Conservation (phyloP, 768 basidiomycete species). For the Piloderma croceum region DNA sequence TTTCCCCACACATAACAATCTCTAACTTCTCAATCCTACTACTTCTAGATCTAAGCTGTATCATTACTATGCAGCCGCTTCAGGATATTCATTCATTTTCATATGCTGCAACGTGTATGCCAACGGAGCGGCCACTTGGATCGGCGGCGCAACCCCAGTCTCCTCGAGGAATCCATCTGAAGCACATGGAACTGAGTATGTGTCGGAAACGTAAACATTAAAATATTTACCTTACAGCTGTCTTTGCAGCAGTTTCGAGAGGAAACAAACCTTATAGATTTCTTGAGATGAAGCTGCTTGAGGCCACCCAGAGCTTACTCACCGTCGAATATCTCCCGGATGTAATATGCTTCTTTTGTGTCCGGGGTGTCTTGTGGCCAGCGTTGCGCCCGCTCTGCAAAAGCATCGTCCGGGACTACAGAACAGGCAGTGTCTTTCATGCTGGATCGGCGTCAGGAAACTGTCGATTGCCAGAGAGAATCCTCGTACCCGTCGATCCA, state of each 20-base stretch:
- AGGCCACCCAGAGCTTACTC: constrained; percentile 13
- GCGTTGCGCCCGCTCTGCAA: constrained; percentile 64
- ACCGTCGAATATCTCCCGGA: constrained; percentile 90
- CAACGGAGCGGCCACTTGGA: constrained; percentile 92
- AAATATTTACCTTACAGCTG: constrained; percentile 75
- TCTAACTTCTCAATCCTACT: too few species aligned
- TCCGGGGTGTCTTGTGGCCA: constrained; percentile 82
- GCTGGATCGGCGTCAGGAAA: constrained; percentile 31
- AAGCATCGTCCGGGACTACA: constrained; percentile 74
- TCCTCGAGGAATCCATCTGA: constrained; percentile 86
- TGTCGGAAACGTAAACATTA: constrained; percentile 8
- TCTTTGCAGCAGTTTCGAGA: constrained; percentile 75
- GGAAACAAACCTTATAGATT: constrained; percentile 66
- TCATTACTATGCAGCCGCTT: constrained; percentile 8
- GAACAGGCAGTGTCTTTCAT: constrained; percentile 84
- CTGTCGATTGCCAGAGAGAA: not conserved
- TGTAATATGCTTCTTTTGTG: constrained; percentile 94
- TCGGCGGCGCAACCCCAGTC: constrained; percentile 97
- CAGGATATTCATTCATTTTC: constrained; percentile 13
- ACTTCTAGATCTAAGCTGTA: constrained; percentile 11
- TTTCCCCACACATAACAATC: too few species aligned
- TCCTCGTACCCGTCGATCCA: constrained; percentile 96
- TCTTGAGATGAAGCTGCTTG: constrained; percentile 7
- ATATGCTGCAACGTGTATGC: constrained; percentile 94
- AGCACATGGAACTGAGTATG: not conserved